Conservation (phyloP, 305 asterid species). For the Fraxinus sp. region DNA sequence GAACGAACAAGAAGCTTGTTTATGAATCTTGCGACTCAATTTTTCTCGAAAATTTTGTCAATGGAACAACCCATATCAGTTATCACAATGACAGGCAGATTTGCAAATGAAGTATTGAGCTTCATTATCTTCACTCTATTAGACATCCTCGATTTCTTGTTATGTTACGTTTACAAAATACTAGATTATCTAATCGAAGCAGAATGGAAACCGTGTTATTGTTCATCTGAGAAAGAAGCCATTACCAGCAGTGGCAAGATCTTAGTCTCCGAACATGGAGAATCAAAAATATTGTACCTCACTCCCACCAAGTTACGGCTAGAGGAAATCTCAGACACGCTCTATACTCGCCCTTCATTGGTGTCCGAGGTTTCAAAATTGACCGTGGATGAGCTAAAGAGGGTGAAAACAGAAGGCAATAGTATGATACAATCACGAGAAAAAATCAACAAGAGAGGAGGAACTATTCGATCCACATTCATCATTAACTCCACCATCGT, state of each 20-base stretch:
- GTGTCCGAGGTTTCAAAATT: constrained; percentile 56
- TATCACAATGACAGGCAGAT: constrained; percentile 34
- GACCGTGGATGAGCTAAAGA: constrained; percentile 24
- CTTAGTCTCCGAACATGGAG: constrained; percentile 68
- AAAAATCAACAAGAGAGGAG: constrained; percentile 14
- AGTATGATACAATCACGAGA: constrained; percentile 22
- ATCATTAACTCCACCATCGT: constrained; percentile 61
- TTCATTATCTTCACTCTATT: constrained; percentile 26
- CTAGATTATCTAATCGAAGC: constrained; percentile 40
- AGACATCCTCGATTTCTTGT: constrained; percentile 54
- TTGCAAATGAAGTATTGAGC: constrained; percentile 1
- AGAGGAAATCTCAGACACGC: constrained; percentile 89
- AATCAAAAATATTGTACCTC: constrained; percentile 59
- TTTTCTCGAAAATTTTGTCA: neutral
- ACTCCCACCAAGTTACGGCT: constrained; percentile 56
- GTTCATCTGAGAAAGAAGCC: constrained; percentile 25
- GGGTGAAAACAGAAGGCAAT: neutral
- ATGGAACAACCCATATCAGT: neutral
- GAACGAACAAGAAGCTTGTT: neutral
- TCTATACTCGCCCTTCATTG: constrained; percentile 66
- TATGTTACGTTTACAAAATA: constrained; percentile 34
- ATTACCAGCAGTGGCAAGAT: constrained; percentile 54
- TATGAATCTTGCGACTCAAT: neutral
- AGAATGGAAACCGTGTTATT: neutral
- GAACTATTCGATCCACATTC: constrained; percentile 36